Evolutionary conservation across 1,139 yeast species (phyloP).

Genomic region (Hyphopichia wangnamkhiaoensis): DNA sequence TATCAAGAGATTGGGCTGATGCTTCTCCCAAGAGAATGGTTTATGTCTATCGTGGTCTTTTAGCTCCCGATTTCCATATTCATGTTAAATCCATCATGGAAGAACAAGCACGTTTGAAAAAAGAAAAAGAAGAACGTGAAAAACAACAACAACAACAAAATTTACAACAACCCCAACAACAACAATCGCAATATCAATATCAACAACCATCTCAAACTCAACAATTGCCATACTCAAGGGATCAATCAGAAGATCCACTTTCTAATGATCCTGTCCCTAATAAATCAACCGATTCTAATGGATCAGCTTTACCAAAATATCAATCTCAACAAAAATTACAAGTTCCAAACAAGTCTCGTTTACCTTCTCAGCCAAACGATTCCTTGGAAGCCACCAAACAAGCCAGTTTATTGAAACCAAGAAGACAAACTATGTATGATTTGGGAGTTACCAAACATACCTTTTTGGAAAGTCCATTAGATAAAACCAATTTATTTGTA

Average conservation of each 20-base stretch:
- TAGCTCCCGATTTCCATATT: constrained; percentile 69
- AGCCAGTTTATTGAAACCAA: constrained; percentile 32
- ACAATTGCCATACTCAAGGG: neutral
- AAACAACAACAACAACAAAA: constrained; percentile 1
- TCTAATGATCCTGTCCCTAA: constrained; percentile 7
- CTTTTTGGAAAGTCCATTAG: constrained; percentile 51
- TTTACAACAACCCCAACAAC: neutral
- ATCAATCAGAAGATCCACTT: neutral
- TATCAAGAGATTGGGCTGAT: constrained; percentile 86
- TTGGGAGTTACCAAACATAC: constrained; percentile 46
- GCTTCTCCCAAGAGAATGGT: constrained; percentile 88
- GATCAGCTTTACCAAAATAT: neutral
- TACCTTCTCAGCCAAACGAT: constrained; percentile 7
- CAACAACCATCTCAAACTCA: too few relatives aligned
- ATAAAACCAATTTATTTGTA: constrained; percentile 57
- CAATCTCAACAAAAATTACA: constrained; percentile 1
- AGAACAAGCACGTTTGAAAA: constrained; percentile 19
- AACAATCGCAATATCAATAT: neutral
- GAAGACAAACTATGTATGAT: constrained; percentile 53
- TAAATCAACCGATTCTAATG: neutral
- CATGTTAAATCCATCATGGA: constrained; percentile 63
- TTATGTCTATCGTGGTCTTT: constrained; percentile 75
- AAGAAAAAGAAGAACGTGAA: constrained; percentile 7
- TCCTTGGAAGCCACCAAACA: constrained; percentile 28
- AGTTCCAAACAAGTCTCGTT: neutral